A percentile compares a stretch with the other conserved stretches of the same genome.
Evolutionary conservation across 78 protist genomes (phyloP).

Genomic region (Creolimax fragrantissima): DNA sequence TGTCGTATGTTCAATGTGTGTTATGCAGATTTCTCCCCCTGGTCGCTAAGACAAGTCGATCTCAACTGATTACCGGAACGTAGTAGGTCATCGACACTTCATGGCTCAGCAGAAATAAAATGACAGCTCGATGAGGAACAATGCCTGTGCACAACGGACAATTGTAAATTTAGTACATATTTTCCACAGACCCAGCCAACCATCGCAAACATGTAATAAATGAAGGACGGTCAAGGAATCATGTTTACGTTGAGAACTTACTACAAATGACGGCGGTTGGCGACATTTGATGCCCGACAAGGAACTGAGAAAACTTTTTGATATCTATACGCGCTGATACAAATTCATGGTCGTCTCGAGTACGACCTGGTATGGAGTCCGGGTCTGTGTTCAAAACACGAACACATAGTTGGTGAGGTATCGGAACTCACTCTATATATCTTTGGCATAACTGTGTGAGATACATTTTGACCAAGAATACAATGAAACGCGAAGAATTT

Average conservation of each 20-base stretch:
- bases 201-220: neutral
- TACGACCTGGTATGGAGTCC: no score
- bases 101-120: neutral
- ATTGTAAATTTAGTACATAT: neutral
- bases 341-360: neutral
- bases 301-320: neutral
- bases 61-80: constrained; percentile 5
- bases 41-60: no score
- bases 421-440: no score
- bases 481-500: no score
- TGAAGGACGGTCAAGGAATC: neutral
- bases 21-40: no score
- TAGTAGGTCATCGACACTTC: constrained; percentile 1
- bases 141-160: neutral
- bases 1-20: no score
- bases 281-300: neutral
- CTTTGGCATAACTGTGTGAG: no score
- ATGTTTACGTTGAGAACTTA: neutral
- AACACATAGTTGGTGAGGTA: no score
- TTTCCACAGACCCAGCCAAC: neutral
- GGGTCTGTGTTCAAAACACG: no score
- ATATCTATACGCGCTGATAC: constrained; percentile 1
- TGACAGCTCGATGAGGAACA: neutral
- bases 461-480: no score
- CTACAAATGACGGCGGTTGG: neutral